phyloP scores from a whole-genome alignment of 345 rosid genomes.

The Cochlearia excelsa region DNA sequence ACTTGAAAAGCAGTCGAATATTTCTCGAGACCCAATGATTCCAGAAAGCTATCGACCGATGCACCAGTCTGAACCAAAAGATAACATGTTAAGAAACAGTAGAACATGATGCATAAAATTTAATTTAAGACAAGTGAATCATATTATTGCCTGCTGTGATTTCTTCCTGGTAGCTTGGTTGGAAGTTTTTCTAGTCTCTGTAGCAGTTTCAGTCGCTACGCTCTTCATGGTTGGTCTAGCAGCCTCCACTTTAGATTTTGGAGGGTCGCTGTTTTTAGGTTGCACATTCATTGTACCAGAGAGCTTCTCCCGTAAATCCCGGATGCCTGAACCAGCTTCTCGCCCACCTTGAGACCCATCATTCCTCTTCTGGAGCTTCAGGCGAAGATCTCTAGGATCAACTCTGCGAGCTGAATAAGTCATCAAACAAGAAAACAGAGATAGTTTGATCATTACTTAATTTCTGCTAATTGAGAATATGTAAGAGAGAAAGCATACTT shows the following conservation, averaged over 20 bases:
- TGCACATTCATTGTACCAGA: slow-evolving; percentile 72
- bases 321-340: slow-evolving; percentile 48
- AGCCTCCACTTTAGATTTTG: slow-evolving; percentile 51
- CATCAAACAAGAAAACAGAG: slow-evolving; percentile 46
- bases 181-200: slow-evolving; percentile 54
- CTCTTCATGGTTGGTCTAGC: slow-evolving; percentile 57
- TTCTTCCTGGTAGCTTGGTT: slow-evolving; percentile 50
- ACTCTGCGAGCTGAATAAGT: slow-evolving; percentile 61
- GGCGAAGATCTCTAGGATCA: slow-evolving; percentile 79
- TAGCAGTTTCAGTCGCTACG: slow-evolving; percentile 54
- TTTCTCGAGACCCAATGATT: slow-evolving; percentile 84
- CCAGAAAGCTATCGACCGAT: slow-evolving; percentile 73
- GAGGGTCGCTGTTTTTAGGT: slow-evolving; percentile 50
- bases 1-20: slow-evolving; percentile 87
- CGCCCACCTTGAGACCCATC: slow-evolving; percentile 52
- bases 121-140: slow-evolving; percentile 19
- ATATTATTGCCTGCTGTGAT: slow-evolving; percentile 53
- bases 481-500: slow-evolving; percentile 57
- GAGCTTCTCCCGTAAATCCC: slow-evolving; percentile 87
- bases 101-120: slow-evolving; percentile 17
- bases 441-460: slow-evolving; percentile 34
- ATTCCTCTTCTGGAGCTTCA: slow-evolving; percentile 81
- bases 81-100: slow-evolving; percentile 27
- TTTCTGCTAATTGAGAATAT: slow-evolving; percentile 12
- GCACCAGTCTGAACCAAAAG: slow-evolving; percentile 59